phyloP scores from a whole-genome alignment of 2,329 filamentous ascomycete species.

The Alternaria viburni region DNA sequence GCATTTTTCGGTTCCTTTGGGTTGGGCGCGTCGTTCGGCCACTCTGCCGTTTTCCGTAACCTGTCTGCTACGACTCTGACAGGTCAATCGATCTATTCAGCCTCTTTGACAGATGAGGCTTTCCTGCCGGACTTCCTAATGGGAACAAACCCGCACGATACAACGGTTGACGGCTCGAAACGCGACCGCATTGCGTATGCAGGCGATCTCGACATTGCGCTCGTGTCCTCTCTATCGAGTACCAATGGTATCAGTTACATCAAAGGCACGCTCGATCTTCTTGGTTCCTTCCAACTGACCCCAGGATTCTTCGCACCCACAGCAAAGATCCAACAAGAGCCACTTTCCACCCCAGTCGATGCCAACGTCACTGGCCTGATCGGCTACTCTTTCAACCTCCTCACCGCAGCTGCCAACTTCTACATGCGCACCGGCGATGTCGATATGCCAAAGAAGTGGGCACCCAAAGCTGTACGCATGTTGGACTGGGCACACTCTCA shows the following conservation, averaged over 20 bases:
- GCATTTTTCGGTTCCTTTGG: neutral
- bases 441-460: slow-evolving; percentile 35
- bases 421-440: slow-evolving; percentile 39
- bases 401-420: slow-evolving; percentile 36
- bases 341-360: slow-evolving; percentile 13
- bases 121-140: slow-evolving; percentile 46
- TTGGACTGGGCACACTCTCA: slow-evolving; percentile 47
- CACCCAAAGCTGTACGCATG: slow-evolving; percentile 35
- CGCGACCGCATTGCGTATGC: slow-evolving; percentile 17
- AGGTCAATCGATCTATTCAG: neutral
- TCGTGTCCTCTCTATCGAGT: neutral
- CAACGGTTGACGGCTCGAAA: slow-evolving; percentile 47
- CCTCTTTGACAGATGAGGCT: slow-evolving; percentile 27
- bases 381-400: slow-evolving; percentile 43
- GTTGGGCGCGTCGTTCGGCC: neutral
- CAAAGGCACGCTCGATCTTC: neutral
- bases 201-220: neutral
- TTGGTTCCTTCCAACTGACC: neutral
- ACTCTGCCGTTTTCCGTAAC: neutral
- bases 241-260: neutral
- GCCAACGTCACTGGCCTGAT: slow-evolving; percentile 42
- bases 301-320: neutral
- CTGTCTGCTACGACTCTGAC: neutral
- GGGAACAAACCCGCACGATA: slow-evolving; percentile 42
- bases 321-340: neutral